These are phyloP conservation scores for Pleurotus djamor DNA, from an alignment of 768 basidiomycete genomes.

Conservation along the genomic window DNA sequence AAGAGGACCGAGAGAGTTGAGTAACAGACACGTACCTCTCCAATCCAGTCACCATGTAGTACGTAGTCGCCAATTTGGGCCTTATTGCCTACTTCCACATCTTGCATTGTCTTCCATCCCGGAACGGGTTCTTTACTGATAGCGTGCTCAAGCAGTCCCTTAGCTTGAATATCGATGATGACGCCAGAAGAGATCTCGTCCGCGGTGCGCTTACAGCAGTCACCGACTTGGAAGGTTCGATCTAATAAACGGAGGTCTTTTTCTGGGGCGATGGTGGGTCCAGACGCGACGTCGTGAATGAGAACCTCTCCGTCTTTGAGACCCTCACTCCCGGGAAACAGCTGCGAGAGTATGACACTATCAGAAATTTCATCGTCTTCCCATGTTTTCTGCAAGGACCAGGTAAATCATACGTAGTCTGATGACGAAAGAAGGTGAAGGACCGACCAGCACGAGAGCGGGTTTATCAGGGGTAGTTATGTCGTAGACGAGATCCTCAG, in stretches of 20 bases:
- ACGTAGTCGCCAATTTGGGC: conserved; percentile 84
- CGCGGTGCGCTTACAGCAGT: conserved; percentile 77
- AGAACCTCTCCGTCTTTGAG: conserved; percentile 81
- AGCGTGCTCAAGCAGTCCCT: conserved; percentile 72
- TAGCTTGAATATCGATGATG: conserved; percentile 59
- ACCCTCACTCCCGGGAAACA: conserved; percentile 75
- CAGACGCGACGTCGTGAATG: conserved; percentile 59
- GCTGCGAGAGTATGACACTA: conserved; percentile 47
- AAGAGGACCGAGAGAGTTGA: not conserved
- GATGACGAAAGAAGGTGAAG: not conserved
- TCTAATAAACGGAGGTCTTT: conserved; percentile 69
- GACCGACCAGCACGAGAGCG: conserved; percentile 67
- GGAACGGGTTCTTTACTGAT: conserved; percentile 59
- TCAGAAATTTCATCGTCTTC: conserved; percentile 62
- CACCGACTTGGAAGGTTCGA: conserved; percentile 75
- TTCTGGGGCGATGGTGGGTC: conserved; percentile 66
- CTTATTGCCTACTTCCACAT: conserved; percentile 54
- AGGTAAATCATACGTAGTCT: not conserved
- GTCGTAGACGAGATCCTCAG: conserved; percentile 63
- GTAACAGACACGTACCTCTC: conserved; percentile 58
- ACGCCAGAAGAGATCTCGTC: conserved; percentile 78
- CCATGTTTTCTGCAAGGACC: conserved; percentile 73
- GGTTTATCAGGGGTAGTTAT: conserved; percentile 35
- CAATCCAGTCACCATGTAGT: conserved; percentile 82
- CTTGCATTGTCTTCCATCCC: conserved; percentile 60